Evolutionary conservation across 495 filamentous ascomycete genomes (phyloP), one percentile per base, ranked within the genome.

Genomic region (Penicillium verhagenii): DNA sequence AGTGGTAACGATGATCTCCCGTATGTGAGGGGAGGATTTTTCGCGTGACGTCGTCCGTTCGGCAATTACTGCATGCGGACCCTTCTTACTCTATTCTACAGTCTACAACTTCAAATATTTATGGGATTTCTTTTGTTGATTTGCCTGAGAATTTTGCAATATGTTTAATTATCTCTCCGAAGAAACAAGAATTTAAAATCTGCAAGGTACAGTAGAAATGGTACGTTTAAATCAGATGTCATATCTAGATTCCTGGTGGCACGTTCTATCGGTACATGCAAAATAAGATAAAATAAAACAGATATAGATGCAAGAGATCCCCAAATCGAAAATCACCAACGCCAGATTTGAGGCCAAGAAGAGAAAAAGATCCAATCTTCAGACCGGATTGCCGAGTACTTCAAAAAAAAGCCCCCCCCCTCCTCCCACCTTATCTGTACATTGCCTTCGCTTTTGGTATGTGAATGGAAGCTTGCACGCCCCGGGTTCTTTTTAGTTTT

Each of bases 1-100:
- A 53, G 49, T 46, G 48, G 50, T 48, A 43, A 53, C 47, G 60
- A 50, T 60, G 58, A 63, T 66, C 63, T 61, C 52, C 59, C 54
- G 50, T 42, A 46, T 51, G 31, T 56, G 56, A 54, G 58, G 59
- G 61, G 60, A 59, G 52, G 59, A 65, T 47, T 67, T 67, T 68
- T 69, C 66, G 67, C 68, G 74, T 77, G 74, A 77, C 74, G 74
- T 77, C 71, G 72, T 72, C 68, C 63, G 58, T 61, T 19, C 57
- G 62, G 47, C 29, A 48, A 47, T 60, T 57, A 43, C 64, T 66
- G 61, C 64, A 64, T 65, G 65, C 65, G 65, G 24, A 28, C 33
- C 13, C 21, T 19, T n/a, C n/a, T n/a, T n/a, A n/a, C n/a, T n/a
- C n/a, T 40, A 52, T 51, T 37, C n/a, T 37, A 35, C 33, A 50